Percentiles rank a stretch among this genome's conserved stretches.
These are phyloP conservation scores for Gossypium trilobum DNA, from an alignment of 441 rosid genomes.

Conservation along the genomic window DNA sequence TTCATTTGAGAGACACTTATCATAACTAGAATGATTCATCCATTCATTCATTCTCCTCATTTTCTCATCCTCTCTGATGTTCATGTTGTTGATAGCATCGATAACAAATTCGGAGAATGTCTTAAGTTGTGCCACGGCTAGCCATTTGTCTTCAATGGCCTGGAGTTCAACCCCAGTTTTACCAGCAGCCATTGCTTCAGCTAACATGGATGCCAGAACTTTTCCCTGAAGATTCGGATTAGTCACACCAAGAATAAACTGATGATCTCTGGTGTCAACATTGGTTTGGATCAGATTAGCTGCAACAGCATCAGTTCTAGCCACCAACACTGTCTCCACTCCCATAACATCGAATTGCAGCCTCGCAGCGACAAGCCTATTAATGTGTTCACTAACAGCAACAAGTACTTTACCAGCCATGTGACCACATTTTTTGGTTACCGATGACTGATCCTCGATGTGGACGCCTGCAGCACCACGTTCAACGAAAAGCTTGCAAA, in stretches of 20 bases:
- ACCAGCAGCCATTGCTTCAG: slow-evolving; percentile 61
- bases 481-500: slow-evolving; percentile 86
- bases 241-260: slow-evolving; percentile 72
- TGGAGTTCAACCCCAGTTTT: slow-evolving; percentile 70
- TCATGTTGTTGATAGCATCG: slow-evolving; percentile 51
- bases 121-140: slow-evolving; percentile 55
- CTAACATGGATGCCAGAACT: slow-evolving; percentile 49
- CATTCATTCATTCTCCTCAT: slow-evolving; percentile 51
- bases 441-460: slow-evolving; percentile 86
- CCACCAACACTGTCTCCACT: slow-evolving; percentile 73
- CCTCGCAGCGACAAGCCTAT: slow-evolving; percentile 81
- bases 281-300: slow-evolving; percentile 77
- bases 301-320: slow-evolving; percentile 77
- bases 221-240: slow-evolving; percentile 59
- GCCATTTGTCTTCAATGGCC: slow-evolving; percentile 73
- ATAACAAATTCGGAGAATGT: slow-evolving; percentile 57
- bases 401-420: slow-evolving; percentile 94
- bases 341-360: slow-evolving; percentile 93
- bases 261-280: slow-evolving; percentile 75
- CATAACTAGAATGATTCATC: slow-evolving; percentile 52
- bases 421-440: slow-evolving; percentile 88
- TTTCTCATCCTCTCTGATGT: slow-evolving; percentile 51
- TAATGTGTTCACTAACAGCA: slow-evolving; percentile 74
- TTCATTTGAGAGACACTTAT: slow-evolving; percentile 58
- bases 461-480: slow-evolving; percentile 90